Evolutionary conservation across 2,329 filamentous ascomycete species (phyloP).

Genomic region (Cadophora malorum): DNA sequence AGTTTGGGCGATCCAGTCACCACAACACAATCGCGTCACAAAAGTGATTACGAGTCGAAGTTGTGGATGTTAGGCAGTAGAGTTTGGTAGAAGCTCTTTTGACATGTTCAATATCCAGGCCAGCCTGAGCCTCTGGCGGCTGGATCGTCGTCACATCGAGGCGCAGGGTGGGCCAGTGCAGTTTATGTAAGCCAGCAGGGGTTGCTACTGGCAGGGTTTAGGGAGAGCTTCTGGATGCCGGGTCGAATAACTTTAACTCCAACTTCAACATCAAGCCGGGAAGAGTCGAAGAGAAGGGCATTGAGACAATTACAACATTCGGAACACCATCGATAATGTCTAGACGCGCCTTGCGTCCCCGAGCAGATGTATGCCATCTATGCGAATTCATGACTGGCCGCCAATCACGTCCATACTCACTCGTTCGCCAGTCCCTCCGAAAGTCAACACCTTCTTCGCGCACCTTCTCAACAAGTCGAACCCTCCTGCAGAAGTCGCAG

Average conservation of each 20-base stretch:
- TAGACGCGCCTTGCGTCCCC: slow-evolving; percentile 44
- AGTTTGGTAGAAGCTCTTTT: neutral
- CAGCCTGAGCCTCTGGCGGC: slow-evolving; percentile 12
- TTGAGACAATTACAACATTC: slow-evolving; percentile 16
- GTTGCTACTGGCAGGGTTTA: neutral
- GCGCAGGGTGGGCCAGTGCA: neutral
- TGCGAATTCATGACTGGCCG: slow-evolving; percentile 48
- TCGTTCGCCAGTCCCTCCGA: slow-evolving; percentile 15
- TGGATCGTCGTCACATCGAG: slow-evolving; percentile 28
- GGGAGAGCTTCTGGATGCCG: slow-evolving; percentile 20
- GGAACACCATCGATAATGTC: slow-evolving; percentile 47
- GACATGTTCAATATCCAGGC: neutral
- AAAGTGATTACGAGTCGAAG: neutral
- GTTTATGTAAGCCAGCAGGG: slow-evolving; percentile 14
- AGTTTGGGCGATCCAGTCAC: neutral
- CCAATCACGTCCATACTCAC: slow-evolving; percentile 17
- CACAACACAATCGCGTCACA: neutral
- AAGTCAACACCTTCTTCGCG: slow-evolving; percentile 32
- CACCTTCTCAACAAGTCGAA: slow-evolving; percentile 34
- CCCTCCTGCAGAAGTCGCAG: slow-evolving; percentile 27
- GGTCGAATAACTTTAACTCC: slow-evolving; percentile 31
- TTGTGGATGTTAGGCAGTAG: neutral
- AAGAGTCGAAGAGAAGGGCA: neutral
- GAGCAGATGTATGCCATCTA: slow-evolving; percentile 51
- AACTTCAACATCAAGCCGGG: slow-evolving; percentile 25